phyloP scores from a whole-genome alignment of 2,329 filamentous ascomycete genomes.

The Fusarium pseudonygamai region DNA sequence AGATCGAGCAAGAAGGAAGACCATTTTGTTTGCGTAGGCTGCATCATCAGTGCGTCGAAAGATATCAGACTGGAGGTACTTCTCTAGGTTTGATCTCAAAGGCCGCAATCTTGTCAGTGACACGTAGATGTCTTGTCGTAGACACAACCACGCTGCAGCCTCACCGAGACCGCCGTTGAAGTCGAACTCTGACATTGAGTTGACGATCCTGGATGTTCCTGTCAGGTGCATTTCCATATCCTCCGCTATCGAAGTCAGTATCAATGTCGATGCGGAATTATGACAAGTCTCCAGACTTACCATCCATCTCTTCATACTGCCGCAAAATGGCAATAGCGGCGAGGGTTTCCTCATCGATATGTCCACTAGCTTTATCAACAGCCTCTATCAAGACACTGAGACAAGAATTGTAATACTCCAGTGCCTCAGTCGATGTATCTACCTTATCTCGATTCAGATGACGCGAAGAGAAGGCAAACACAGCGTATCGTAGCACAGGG shows the following conservation, averaged over 20 bases:
- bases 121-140: neutral
- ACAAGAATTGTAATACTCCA: neutral
- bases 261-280: neutral
- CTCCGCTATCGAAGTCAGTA: neutral
- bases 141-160: neutral
- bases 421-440: neutral
- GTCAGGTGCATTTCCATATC: slow-evolving; percentile 5
- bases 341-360: neutral
- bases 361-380: neutral
- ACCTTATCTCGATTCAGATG: neutral
- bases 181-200: neutral
- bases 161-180: neutral
- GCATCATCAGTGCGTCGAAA: neutral
- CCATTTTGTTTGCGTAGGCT: neutral
- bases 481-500: neutral
- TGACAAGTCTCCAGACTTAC: neutral
- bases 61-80: neutral
- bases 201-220: neutral
- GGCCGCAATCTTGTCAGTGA: neutral
- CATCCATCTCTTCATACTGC: slow-evolving; percentile 2
- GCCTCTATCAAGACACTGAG: neutral
- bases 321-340: neutral
- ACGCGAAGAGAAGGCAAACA: neutral
- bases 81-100: neutral
- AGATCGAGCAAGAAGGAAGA: neutral